Conservation (phyloP, 306 rosid genomes). For the Geum urbanum region DNA sequence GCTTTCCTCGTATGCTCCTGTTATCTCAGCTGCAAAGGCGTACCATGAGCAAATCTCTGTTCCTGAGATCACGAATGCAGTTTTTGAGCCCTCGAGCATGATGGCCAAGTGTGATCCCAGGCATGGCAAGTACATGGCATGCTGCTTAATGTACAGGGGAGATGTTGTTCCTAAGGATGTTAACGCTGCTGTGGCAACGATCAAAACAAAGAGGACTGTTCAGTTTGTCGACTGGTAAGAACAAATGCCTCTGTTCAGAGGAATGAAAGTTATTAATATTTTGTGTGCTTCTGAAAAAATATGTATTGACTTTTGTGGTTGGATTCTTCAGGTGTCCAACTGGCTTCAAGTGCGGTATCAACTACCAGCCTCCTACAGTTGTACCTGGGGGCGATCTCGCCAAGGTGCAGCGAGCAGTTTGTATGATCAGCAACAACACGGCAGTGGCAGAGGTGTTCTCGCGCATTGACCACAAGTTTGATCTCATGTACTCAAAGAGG, state of each 20-base stretch:
- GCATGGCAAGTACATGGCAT: conserved; percentile 99
- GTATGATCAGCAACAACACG: conserved; percentile 99
- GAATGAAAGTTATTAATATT: background rate
- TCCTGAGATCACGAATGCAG: conserved; percentile 97
- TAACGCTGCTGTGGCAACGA: conserved; percentile 90
- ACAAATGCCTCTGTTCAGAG: background rate
- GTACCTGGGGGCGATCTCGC: conserved; percentile 97
- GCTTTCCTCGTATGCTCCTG: conserved; percentile 96
- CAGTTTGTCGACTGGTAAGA: conserved; percentile 96
- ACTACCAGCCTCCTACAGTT: conserved; percentile 97
- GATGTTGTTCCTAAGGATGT: conserved; percentile 99
- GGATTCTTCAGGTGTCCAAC: conserved; percentile 81
- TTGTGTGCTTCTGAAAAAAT: background rate
- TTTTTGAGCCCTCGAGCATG: conserved; percentile 96
- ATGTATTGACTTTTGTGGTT: background rate
- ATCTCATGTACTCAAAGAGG: conserved; percentile 98
- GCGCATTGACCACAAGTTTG: conserved; percentile 93
- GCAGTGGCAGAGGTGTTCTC: conserved; percentile 99
- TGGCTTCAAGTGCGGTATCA: conserved; percentile 96
- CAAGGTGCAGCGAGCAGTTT: conserved; percentile 93
- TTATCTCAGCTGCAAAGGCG: conserved; percentile 96
- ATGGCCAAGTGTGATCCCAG: conserved; percentile 99
- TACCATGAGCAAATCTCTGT: conserved; percentile 92
- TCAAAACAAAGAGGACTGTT: conserved; percentile 91
- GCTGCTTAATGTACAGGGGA: conserved; percentile 96